These are phyloP conservation scores for Penicillium fuscoglaucum DNA, from an alignment of 2,329 filamentous ascomycete species.

Conservation along the genomic window DNA sequence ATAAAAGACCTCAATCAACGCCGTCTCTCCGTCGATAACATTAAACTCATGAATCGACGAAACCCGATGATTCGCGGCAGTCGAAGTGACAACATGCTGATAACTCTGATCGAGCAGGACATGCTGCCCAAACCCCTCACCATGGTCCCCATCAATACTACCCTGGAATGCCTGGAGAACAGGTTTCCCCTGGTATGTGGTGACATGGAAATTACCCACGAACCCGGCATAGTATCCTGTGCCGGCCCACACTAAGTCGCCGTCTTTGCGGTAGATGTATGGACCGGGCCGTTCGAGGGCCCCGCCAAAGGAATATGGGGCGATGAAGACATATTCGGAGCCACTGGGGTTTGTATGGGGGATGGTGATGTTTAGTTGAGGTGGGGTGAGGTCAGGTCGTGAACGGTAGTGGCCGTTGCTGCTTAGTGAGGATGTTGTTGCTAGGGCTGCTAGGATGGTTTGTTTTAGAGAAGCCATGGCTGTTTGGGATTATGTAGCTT, in stretches of 20 bases:
- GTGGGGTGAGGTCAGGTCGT: slow-evolving; percentile 1
- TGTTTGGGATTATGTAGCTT: no score
- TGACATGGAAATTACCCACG: slow-evolving; percentile 51
- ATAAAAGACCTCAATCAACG: slow-evolving; percentile 53
- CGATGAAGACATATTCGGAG: slow-evolving; percentile 34
- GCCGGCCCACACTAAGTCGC: slow-evolving; percentile 57
- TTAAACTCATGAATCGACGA: slow-evolving; percentile 55
- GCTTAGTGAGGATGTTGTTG: neutral
- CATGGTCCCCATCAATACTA: slow-evolving; percentile 48
- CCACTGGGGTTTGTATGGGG: slow-evolving; percentile 25
- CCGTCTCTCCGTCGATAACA: slow-evolving; percentile 51
- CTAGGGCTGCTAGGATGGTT: neutral
- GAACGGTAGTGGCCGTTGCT: neutral
- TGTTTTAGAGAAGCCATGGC: neutral
- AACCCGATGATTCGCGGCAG: slow-evolving; percentile 45
- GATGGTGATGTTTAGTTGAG: slow-evolving; percentile 30
- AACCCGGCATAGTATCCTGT: slow-evolving; percentile 52
- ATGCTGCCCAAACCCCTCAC: slow-evolving; percentile 53
- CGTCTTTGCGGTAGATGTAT: slow-evolving; percentile 55
- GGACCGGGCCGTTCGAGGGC: slow-evolving; percentile 50
- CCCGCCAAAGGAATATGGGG: slow-evolving; percentile 26
- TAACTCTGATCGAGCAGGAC: slow-evolving; percentile 55
- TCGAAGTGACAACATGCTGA: slow-evolving; percentile 52
- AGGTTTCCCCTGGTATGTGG: slow-evolving; percentile 48
- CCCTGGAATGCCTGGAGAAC: slow-evolving; percentile 56